Evolutionary conservation across 495 filamentous ascomycete genomes (phyloP).

Genomic region (Neurospora sp.): DNA sequence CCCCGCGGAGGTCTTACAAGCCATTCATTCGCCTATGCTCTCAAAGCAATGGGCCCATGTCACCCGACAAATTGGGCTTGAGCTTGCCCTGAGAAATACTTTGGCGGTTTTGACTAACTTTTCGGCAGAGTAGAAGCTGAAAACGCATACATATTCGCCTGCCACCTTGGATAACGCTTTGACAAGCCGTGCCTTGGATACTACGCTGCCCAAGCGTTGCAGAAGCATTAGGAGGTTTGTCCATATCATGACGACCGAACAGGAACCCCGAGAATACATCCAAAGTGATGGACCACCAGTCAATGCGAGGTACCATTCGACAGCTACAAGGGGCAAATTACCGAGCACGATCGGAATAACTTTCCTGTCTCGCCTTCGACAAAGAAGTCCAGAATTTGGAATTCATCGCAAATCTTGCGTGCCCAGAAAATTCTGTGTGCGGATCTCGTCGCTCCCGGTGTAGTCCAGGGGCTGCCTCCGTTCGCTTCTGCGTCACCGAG

Average conservation of each 20-base stretch:
- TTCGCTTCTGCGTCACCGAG: background rate
- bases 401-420: background rate
- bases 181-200: background rate
- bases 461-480: background rate
- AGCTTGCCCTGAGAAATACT: background rate
- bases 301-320: background rate
- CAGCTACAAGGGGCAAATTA: background rate
- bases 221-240: background rate
- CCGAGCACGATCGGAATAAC: background rate
- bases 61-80: background rate
- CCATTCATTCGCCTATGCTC: background rate
- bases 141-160: background rate
- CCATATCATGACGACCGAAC: background rate
- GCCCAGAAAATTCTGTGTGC: background rate
- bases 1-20: background rate
- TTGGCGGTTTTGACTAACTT: background rate
- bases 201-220: background rate
- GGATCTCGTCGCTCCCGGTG: background rate
- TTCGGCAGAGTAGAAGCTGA: background rate
- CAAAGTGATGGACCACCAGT: background rate
- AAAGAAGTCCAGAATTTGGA: background rate
- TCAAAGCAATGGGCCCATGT: background rate
- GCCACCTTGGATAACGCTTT: background rate
- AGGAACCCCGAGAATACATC: background rate
- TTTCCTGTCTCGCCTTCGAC: background rate